These are phyloP conservation scores for Amoebophrya sp. DNA, from an alignment of 169 alveolate genomes.

Conservation along the genomic window DNA sequence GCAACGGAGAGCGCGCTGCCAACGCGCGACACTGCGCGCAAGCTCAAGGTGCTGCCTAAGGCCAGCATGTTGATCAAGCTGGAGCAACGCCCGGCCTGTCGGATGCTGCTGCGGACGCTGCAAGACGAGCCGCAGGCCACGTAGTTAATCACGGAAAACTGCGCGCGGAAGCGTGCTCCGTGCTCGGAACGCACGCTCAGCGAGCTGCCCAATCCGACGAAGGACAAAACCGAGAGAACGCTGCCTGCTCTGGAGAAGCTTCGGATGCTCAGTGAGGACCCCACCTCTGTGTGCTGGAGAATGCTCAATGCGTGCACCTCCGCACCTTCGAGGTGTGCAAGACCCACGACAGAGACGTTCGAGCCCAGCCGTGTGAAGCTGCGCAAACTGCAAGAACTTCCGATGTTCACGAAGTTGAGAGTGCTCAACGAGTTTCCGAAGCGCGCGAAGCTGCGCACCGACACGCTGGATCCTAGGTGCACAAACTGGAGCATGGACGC, in stretches of 20 bases:
- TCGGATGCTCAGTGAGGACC: constrained; percentile 14
- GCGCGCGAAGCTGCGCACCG: constrained; percentile 5
- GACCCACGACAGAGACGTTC: not conserved
- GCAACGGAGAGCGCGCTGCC: constrained; percentile 20
- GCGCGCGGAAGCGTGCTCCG: too few species aligned
- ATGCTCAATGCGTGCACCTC: not conserved
- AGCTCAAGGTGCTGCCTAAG: not conserved
- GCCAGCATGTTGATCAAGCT: not conserved
- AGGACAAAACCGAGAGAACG: not conserved
- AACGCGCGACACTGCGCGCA: not conserved
- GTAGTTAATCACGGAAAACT: not conserved
- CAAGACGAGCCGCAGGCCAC: not conserved
- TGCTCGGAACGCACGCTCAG: not conserved
- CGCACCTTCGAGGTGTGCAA: not conserved
- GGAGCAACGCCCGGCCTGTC: not conserved
- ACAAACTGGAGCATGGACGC: not conserved
- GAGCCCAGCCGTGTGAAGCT: constrained; percentile 26
- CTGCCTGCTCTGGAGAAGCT: not conserved
- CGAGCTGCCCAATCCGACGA: not conserved
- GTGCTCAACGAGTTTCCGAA: not conserved
- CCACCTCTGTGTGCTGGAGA: not conserved
- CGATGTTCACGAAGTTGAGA: not conserved
- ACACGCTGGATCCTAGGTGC: not conserved
- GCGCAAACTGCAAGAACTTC: not conserved
- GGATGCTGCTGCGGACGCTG: not conserved